phyloP scores from a whole-genome alignment of 2,329 filamentous ascomycete genomes.

The Ilyonectria sp. region DNA sequence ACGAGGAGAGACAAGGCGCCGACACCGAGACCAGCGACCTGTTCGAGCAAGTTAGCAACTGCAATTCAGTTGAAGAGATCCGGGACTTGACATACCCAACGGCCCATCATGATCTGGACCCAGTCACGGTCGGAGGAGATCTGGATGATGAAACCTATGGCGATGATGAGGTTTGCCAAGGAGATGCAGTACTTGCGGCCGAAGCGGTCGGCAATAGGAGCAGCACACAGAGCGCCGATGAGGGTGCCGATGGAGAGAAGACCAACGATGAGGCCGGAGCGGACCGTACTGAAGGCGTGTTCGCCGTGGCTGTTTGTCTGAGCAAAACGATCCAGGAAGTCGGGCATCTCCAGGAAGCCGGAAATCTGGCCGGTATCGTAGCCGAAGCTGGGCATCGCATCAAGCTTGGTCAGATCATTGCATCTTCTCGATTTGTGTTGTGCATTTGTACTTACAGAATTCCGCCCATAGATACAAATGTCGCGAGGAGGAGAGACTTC shows the following conservation, averaged over 20 bases:
- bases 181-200: slow-evolving; percentile 76
- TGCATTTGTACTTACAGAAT: slow-evolving; percentile 54
- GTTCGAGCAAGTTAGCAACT: neutral
- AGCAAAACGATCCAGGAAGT: slow-evolving; percentile 69
- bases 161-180: slow-evolving; percentile 72
- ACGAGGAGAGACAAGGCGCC: slow-evolving; percentile 76
- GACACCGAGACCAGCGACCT: slow-evolving; percentile 76
- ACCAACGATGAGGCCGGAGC: slow-evolving; percentile 72
- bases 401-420: neutral
- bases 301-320: slow-evolving; percentile 56
- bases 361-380: slow-evolving; percentile 70
- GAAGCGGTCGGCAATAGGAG: slow-evolving; percentile 75
- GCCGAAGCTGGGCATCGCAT: slow-evolving; percentile 51
- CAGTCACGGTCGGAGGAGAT: slow-evolving; percentile 69
- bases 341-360: slow-evolving; percentile 71
- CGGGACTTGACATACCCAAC: slow-evolving; percentile 56
- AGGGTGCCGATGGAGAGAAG: slow-evolving; percentile 73
- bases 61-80: no score
- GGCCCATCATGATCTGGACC: slow-evolving; percentile 77
- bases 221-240: slow-evolving; percentile 71
- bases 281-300: slow-evolving; percentile 64
- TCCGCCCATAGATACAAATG: slow-evolving; percentile 62
- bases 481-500: slow-evolving; percentile 55
- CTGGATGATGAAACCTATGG: slow-evolving; percentile 78
- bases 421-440: no score